Percentiles rank a stretch among this genome's conserved stretches.
These are phyloP conservation scores for Diplodia scrobiculata DNA, from an alignment of 2,329 filamentous ascomycete species.

Conservation along the genomic window DNA sequence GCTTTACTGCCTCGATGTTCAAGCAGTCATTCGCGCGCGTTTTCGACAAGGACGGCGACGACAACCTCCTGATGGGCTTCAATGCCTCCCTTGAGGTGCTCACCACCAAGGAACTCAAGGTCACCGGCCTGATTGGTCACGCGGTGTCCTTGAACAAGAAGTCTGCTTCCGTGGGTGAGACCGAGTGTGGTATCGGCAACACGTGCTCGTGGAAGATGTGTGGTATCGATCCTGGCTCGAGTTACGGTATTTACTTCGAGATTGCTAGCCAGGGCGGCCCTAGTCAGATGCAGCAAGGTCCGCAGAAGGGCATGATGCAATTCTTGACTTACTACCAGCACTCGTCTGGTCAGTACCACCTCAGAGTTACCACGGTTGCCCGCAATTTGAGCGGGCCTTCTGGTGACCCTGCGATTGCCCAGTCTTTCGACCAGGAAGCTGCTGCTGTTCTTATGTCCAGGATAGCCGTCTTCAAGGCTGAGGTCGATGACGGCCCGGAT, in stretches of 20 bases:
- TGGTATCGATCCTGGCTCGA: slow-evolving; percentile 89
- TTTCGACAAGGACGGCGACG: slow-evolving; percentile 94
- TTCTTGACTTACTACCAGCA: slow-evolving; percentile 99
- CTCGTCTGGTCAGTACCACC: slow-evolving; percentile 91
- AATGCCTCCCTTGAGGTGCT: slow-evolving; percentile 94
- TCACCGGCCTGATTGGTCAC: slow-evolving; percentile 94
- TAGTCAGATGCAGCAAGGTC: slow-evolving; percentile 78
- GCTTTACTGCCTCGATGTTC: slow-evolving; percentile 98
- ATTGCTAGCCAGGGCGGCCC: slow-evolving; percentile 92
- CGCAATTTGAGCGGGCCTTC: slow-evolving; percentile 89
- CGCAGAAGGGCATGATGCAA: slow-evolving; percentile 94
- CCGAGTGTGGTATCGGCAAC: slow-evolving; percentile 96
- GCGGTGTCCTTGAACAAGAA: slow-evolving; percentile 98
- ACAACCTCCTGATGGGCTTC: slow-evolving; percentile 96
- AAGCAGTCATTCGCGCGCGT: slow-evolving; percentile 97
- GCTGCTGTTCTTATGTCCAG: slow-evolving; percentile 98
- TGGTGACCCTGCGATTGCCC: slow-evolving; percentile 90
- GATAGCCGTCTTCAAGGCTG: slow-evolving; percentile 97
- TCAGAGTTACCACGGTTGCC: slow-evolving; percentile 91
- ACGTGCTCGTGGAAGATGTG: slow-evolving; percentile 99
- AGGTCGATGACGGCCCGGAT: slow-evolving; percentile 97
- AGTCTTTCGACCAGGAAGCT: slow-evolving; percentile 97
- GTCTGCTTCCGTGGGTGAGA: slow-evolving; percentile 93
- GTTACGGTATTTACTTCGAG: slow-evolving; percentile 96
- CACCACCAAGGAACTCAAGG: slow-evolving; percentile 97